phyloP scores from a whole-genome alignment of 441 rosid genomes.

The Omphalea diandra region DNA sequence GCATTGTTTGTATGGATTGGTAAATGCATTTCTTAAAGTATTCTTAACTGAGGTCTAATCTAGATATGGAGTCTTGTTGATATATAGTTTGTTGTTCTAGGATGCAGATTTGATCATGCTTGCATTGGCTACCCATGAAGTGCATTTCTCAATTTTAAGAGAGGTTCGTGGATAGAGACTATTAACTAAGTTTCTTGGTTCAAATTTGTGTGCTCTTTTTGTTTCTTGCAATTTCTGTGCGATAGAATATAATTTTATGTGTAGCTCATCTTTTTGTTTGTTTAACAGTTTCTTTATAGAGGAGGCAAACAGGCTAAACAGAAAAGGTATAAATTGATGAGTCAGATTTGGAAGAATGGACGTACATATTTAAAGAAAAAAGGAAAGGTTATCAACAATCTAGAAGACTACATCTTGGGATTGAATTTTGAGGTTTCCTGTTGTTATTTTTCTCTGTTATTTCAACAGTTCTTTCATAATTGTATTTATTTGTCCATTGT shows the following conservation, averaged over 20 bases:
- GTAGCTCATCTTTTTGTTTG: neutral
- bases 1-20: constrained; percentile 37
- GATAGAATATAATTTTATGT: too few species aligned
- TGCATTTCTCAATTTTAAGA: constrained; percentile 33
- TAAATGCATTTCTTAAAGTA: neutral
- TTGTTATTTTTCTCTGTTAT: neutral
- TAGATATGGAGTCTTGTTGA: neutral
- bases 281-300: neutral
- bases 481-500: neutral
- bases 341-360: neutral
- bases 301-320: neutral
- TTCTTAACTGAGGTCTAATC: neutral
- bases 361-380: neutral
- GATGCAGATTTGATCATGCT: constrained; percentile 38
- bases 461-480: neutral
- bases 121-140: constrained; percentile 33
- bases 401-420: constrained; percentile 10
- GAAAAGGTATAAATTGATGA: neutral
- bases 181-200: neutral
- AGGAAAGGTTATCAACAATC: neutral
- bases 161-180: constrained; percentile 24
- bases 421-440: constrained; percentile 18
- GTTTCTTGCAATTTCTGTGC: too few species aligned
- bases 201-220: too few species aligned
- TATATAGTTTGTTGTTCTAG: constrained; percentile 21